Evolutionary conservation across 306 rosid genomes (phyloP), one percentile per base, ranked within the genome.

Genomic region (Argentina anserina): DNA sequence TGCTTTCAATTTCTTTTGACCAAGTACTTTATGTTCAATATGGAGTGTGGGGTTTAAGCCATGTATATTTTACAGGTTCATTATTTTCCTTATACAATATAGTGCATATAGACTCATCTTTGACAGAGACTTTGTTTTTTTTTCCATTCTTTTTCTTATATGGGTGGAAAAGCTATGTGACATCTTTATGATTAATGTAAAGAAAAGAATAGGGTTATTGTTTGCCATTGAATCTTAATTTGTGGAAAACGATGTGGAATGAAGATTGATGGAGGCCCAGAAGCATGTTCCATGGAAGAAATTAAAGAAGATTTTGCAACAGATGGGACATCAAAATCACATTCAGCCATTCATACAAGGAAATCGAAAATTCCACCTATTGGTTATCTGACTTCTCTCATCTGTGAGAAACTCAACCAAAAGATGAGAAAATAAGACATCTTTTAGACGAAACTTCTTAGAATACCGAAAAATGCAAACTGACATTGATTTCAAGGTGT

Each of bases 181-280:
- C 46, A 21, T 64, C 31, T 37, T 39, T 39, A 39, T 64, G 13
- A 62, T 3, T 33, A 34, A 26, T 29, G 65, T 59, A 28, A 29
- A 29, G 65, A 59, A 59, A 59, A 13, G 4, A 58, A 58, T 20
- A 33, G 66, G 5, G 13, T 33, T 8, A n/a, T n/a, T 61, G 13
- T 29, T 14, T 55, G 18, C 39, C 26, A n/a, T n/a, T n/a, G n/a
- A n/a, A n/a, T n/a, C 52, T 7, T 52, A 55, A 71, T 71, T 26
- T 15, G 66, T 55, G 75, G 66, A 26, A 55, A 53, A 53, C 2
- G 52, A 53, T 55, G 25, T 31, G 65, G 62, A 25, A 71, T 18
- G 55, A 14, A 21, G 40, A 55, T 13, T 70, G 17, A 34, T 52
- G 12, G 25, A 15, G 65, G 74, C 65, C 47, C 17, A 23, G 36